Evolutionary conservation across 1,284 basidiomycete species (phyloP).

Genomic region (Calocybe gambosa): DNA sequence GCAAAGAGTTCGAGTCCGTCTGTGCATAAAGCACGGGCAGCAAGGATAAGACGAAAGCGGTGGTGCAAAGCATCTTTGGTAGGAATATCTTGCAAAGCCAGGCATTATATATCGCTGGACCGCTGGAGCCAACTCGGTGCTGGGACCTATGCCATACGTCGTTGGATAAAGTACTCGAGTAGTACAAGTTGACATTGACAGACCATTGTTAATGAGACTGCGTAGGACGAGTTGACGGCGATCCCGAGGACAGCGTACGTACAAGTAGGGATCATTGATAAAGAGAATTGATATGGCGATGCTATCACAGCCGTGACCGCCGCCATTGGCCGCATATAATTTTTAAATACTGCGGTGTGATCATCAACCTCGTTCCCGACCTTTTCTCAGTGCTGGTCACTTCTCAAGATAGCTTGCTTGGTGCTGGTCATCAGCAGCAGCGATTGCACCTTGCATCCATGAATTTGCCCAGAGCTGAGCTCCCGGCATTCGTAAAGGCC

Average conservation of each 20-base stretch:
- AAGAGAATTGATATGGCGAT: not conserved
- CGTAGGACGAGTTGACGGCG: too few species aligned
- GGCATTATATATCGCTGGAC: too few species aligned
- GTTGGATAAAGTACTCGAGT: too few species aligned
- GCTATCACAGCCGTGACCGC: not conserved
- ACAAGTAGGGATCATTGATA: too few species aligned
- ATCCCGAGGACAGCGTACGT: too few species aligned
- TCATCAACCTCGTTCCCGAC: slow-evolving; percentile 3
- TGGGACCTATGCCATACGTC: too few species aligned
- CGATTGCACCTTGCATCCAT: slow-evolving; percentile 7
- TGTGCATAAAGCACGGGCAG: slow-evolving; percentile 12
- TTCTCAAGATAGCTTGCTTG: slow-evolving; percentile 10
- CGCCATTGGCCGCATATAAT: not conserved
- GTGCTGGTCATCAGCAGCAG: slow-evolving; percentile 19
- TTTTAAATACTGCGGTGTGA: not conserved
- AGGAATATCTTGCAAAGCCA: too few species aligned
- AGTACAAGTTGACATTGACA: not conserved
- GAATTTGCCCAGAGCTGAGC: slow-evolving; percentile 13
- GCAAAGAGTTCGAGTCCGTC: slow-evolving; percentile 2
- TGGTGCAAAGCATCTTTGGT: slow-evolving; percentile 3
- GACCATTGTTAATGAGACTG: not conserved
- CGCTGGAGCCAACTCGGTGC: too few species aligned
- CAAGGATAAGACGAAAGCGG: slow-evolving; percentile 7
- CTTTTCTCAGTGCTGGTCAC: slow-evolving; percentile 23
- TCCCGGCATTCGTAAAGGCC: slow-evolving; percentile 12